Evolutionary conservation across 805 yeast genomes (phyloP), one percentile per base, ranked within the genome.

Genomic region (Yamadazyma akitaensis): DNA sequence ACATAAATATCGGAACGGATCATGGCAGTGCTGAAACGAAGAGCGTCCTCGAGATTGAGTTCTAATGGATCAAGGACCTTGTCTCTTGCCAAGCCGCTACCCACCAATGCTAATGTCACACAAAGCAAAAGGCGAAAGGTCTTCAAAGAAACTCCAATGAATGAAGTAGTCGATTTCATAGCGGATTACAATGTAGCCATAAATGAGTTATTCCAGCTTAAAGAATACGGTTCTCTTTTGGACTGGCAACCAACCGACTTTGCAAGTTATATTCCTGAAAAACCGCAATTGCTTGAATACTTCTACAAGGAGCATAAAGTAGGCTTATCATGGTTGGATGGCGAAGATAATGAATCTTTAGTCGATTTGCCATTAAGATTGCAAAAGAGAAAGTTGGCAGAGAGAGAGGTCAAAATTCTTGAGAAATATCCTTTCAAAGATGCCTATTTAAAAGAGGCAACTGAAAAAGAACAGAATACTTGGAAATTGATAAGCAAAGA

Each of bases 201-300:
- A 0, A 79, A 81, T 50, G 90, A 85, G 57, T 63, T 85, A 16
- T 84, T 80, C 54, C 88, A 85, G 57, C 62, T 85, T 24, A 66
- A 73, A 47, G 79, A 82, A 53, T 85, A 76, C 58, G 79, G 81
- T 17, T 80, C 88, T 0, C 59, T 84, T 37, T 78, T 75, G 0
- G 79, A 78, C 16, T 85, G 82, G 77, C 77, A 83, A 51, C 90
- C 90, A 0, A 11, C 60, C 43, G 79, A 66, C 43, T 65, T 65
- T 50, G 49, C 53, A 1, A 40, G 51, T 9, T 44, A 44, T 16
- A 41, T 55, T 25, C 26, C 56, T 11, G 67, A 62, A 14, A 51
- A 64, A 30, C 69, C 73, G 5, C 73, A 64, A 41, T 54, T 62
- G 14, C 65, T 58, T 45, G 67, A 66, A 37, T 56, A 59, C 28